These are phyloP conservation scores for Mycosphaerelloides madeirae DNA, from an alignment of 2,329 filamentous ascomycete species.

Conservation along the genomic window DNA sequence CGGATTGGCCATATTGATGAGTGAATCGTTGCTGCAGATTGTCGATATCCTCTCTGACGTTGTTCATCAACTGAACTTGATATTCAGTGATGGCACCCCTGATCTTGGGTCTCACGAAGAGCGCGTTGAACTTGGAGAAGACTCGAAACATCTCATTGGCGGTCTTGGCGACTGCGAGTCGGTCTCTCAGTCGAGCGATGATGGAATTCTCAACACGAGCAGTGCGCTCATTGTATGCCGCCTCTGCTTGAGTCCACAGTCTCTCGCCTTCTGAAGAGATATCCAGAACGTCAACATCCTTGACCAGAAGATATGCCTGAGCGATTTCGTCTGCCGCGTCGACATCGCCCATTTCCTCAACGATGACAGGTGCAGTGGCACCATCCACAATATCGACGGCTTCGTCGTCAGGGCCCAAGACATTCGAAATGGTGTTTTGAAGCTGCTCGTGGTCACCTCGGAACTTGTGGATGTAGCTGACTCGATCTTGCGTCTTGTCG, in stretches of 20 bases:
- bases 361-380: slow-evolving; percentile 62
- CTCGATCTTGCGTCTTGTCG: slow-evolving; percentile 77
- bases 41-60: slow-evolving; percentile 93
- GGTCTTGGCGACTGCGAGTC: slow-evolving; percentile 89
- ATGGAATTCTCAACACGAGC: slow-evolving; percentile 98
- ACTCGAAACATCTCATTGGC: slow-evolving; percentile 99
- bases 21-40: slow-evolving; percentile 95
- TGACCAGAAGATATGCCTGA: slow-evolving; percentile 88
- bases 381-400: slow-evolving; percentile 53
- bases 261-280: slow-evolving; percentile 85
- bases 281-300: slow-evolving; percentile 92
- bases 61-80: slow-evolving; percentile 95
- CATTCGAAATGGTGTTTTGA: slow-evolving; percentile 91
- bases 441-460: slow-evolving; percentile 96
- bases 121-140: slow-evolving; percentile 98
- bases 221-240: slow-evolving; percentile 94
- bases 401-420: slow-evolving; percentile 65
- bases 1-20: slow-evolving; percentile 96
- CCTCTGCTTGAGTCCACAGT: slow-evolving; percentile 88
- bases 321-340: slow-evolving; percentile 95
- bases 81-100: slow-evolving; percentile 96
- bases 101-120: slow-evolving; percentile 98
- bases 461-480: slow-evolving; percentile 93
- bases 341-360: slow-evolving; percentile 94
- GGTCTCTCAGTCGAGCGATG: slow-evolving; percentile 86